These are phyloP conservation scores for Verbascum thapsus DNA, from an alignment of 257 asterid genomes.

Conservation along the genomic window DNA sequence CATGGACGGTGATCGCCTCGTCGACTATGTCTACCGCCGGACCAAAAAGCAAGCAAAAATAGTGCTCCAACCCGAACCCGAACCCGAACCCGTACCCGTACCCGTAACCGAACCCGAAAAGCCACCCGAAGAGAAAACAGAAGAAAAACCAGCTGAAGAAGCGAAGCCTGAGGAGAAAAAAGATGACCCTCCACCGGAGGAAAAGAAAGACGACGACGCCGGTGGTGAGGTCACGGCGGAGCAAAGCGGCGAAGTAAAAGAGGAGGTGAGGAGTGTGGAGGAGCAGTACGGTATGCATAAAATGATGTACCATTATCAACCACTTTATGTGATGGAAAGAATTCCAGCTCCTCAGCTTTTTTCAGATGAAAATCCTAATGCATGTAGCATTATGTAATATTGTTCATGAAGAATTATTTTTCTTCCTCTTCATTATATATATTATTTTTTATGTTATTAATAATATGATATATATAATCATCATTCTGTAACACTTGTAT, in stretches of 20 bases:
- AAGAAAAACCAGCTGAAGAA: conserved; percentile 36
- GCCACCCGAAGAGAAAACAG: conserved; percentile 51
- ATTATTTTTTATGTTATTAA: no score
- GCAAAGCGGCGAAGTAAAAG: conserved; percentile 35
- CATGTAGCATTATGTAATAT: conserved; percentile 60
- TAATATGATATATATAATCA: no score
- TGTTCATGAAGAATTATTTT: no score
- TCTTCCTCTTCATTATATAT: no score
- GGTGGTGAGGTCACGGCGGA: conserved; percentile 29
- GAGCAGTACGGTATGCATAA: conserved; percentile 37
- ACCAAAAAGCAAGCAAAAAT: conserved; percentile 84
- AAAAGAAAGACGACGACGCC: conserved; percentile 32
- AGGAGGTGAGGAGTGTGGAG: conserved; percentile 37
- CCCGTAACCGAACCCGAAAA: conserved; percentile 39
- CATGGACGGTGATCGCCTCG: conserved; percentile 71
- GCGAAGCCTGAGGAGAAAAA: conserved; percentile 52
- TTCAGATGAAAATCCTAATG: conserved; percentile 92
- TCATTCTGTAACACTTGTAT: no score
- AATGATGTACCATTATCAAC: conserved; percentile 61
- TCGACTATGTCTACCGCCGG: conserved; percentile 75
- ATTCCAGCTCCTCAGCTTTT: conserved; percentile 87
- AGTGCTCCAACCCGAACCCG: conserved; percentile 65
- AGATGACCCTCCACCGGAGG: conserved; percentile 31
- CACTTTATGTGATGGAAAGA: conserved; percentile 60
- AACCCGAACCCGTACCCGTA: conserved; percentile 37